Base-by-base conservation (phyloP, 2,329 filamentous ascomycete species). In the Westerdykella ornata region DNA sequence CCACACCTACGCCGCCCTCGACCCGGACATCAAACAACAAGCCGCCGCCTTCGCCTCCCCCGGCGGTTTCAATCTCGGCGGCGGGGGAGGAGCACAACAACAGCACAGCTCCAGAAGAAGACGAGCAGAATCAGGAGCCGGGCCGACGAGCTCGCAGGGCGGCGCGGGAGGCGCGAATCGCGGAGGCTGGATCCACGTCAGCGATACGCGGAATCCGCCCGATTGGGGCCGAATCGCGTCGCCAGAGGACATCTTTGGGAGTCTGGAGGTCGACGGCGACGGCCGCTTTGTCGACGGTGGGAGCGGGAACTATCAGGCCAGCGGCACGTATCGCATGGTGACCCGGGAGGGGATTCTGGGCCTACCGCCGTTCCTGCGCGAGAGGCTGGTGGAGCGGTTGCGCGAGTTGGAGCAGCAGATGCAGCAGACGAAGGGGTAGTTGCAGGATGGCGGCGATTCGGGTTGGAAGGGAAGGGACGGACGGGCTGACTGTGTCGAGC, bases 161-260 rank as follows among this genome's bases (percentile, higher is more conserved):
- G 78, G 78, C 38, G 70, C 68, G 43, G 78, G 77, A 2, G 73
- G 75, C 14, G 77, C 66, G 13, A 77, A 77, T 1, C 66, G 74
- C 48, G 78, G 78, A 15, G 79, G 79, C 1, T 81, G 73, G 66
- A 76, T 82, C 31, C 79, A 82, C 54, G 69, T 82, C n/a, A 79
- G 73, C 29, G 79, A 82, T 53, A 60, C 62, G 54, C 66, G 79
- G 45, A 73, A 76, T 45, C 77, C 78, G 28, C 78, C 79, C 2
- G 79, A 82, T 45, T 82, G 72, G 60, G 79, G 79, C 1, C 60
- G 79, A n/a, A 80, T 81, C 46, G 75, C 79, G 38, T 80, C 74
- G 73, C 78, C 79, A 0, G 79, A 82, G 56, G 79, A 82, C 62
- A 82, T 82, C 37, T 77, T 82, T 54, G 79, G 79, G 12, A 81